Percentiles rank a stretch among this genome's conserved stretches.
Conservation (phyloP, 2,329 filamentous ascomycete genomes). For the Aspergillus hiratsukae region DNA sequence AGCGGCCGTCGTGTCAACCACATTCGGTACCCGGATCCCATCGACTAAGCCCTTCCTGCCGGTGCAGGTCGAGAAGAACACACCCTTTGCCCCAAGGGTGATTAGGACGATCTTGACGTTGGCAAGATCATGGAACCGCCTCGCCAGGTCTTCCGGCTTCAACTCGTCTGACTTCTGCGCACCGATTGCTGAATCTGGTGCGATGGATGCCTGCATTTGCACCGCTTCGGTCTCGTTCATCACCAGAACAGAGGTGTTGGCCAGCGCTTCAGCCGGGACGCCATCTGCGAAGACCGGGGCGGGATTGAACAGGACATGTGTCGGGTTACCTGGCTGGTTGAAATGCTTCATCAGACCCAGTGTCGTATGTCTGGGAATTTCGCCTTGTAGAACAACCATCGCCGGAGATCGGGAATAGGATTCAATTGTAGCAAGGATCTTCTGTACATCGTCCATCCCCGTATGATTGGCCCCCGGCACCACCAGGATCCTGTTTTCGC, state of each 20-base stretch:
- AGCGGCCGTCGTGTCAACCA: neutral
- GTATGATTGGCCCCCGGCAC: conserved; percentile 60
- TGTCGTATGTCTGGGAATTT: neutral
- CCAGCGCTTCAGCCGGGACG: conserved; percentile 46
- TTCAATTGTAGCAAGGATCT: conserved; percentile 21
- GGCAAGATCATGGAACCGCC: neutral
- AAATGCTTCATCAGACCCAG: neutral
- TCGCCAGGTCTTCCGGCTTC: neutral
- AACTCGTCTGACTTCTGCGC: neutral
- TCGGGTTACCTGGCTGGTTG: neutral
- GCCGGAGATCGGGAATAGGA: neutral
- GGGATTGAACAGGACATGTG: conserved; percentile 68
- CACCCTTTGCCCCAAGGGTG: neutral
- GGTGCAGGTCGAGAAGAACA: neutral
- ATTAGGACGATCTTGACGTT: neutral
- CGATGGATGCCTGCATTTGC: neutral
- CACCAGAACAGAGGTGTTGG: conserved; percentile 10
- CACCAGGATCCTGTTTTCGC: conserved; percentile 67
- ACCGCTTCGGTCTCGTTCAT: neutral
- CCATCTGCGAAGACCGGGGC: conserved; percentile 70
- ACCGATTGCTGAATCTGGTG: neutral
- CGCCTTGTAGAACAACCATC: neutral
- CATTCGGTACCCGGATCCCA: neutral
- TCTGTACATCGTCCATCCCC: conserved; percentile 25
- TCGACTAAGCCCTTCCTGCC: neutral